Base-by-base conservation (phyloP, 345 rosid species). In the Gossypium rotundifolium region DNA sequence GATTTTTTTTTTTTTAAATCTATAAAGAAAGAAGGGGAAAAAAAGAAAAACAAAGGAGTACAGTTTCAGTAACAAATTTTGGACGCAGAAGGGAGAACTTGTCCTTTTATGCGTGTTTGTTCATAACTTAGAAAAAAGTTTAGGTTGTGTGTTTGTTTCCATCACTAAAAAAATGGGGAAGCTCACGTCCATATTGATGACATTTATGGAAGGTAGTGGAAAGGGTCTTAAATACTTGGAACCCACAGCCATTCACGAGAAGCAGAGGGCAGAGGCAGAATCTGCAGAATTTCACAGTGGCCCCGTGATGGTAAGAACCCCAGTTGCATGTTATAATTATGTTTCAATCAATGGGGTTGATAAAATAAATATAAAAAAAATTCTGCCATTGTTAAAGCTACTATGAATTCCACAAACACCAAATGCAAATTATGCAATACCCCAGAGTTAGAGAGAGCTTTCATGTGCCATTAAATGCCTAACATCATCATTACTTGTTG, bases 201-300 rank as follows among this genome's bases (percentile, higher is more conserved):
- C 7, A 33, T 33, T 33, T 7, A 71, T 55, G 64, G 74, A 57
- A 55, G 64, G 57, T 61, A 44, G 67, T 72, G 67, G 42, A 45
- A 70, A 33, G 40, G 11, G 73, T 9, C 14, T 59, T 59, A 60
- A 59, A 40, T 60, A 16, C 65, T 72, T 22, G 67, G 52, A 44
- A 72, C 67, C 53, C 67, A 45, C 75, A 16, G 51, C 52, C 49
- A 40, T 58, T 72, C 67, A 72, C 44, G 67, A 72, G 67, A 58
- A 63, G 52, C 54, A 22, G 38, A 45, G 12, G 75, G 65, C 29
- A 22, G 38, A 62, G n/a, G 4, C 55, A 46, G 40, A 22, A 46
- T 14, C 75, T 45, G 67, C 75, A 72, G 44, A 52, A 45, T 58
- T 72, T 59, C 75, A 58, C 42, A 59, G 67, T 72, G 75, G 54